These are phyloP conservation scores for Candida boleticola DNA, from an alignment of 805 yeast genomes.

Conservation along the genomic window DNA sequence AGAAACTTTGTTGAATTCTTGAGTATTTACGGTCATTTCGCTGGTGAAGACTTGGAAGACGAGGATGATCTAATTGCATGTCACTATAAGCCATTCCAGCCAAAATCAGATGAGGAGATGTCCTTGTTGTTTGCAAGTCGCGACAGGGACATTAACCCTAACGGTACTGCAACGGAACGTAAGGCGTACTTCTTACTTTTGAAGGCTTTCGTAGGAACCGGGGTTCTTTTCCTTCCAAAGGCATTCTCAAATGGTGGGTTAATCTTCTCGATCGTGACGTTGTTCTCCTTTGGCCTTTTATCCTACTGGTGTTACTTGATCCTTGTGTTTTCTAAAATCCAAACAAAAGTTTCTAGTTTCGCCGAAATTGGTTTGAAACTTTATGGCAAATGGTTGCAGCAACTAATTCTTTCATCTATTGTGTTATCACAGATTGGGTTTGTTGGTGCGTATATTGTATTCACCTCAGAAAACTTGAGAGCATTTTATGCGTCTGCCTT, in stretches of 20 bases:
- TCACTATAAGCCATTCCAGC: conserved; percentile 33
- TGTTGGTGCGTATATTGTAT: conserved; percentile 77
- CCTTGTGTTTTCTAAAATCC: conserved; percentile 55
- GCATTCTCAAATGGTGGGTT: conserved; percentile 76
- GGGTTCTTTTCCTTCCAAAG: conserved; percentile 66
- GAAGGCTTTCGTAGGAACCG: conserved; percentile 78
- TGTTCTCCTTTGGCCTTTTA: conserved; percentile 61
- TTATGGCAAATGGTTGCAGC: conserved; percentile 66
- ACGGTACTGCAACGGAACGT: conserved; percentile 68
- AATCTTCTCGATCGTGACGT: conserved; percentile 49
- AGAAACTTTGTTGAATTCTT: conserved; percentile 75
- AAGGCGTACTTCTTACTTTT: conserved; percentile 71
- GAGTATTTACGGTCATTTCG: conserved; percentile 80
- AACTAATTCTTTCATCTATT: conserved; percentile 60
- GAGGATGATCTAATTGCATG: conserved; percentile 56
- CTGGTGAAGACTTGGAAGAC: conserved; percentile 78
- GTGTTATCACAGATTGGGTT: conserved; percentile 76
- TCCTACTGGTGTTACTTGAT: conserved; percentile 80
- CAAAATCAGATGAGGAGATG: conserved; percentile 26
- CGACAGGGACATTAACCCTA: conserved; percentile 23
- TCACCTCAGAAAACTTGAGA: conserved; percentile 67
- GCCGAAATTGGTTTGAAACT: conserved; percentile 69
- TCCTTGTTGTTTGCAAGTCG: conserved; percentile 19
- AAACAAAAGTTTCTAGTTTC: conserved; percentile 68
- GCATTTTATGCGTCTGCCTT: conserved; percentile 60